A percentile compares a stretch with the other conserved stretches of the same genome.
These are phyloP conservation scores for Marchantia polymorpha DNA, from an alignment of 225 moss, liverwort and hornwort species.

Conservation along the genomic window DNA sequence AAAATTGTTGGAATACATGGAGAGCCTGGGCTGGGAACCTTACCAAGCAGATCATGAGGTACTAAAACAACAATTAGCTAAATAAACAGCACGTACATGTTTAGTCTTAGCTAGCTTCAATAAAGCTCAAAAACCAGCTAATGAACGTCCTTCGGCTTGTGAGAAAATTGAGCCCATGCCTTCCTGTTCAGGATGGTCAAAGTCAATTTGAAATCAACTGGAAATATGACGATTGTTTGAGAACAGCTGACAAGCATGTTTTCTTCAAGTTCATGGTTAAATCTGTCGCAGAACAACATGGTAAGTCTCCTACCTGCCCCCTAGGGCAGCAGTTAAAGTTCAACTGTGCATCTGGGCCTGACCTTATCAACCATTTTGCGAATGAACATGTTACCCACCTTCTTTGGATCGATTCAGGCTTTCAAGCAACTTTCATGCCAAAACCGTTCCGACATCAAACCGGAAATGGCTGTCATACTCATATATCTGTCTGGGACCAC, in stretches of 20 bases:
- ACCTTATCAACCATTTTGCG: not conserved
- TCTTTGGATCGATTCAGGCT: slow-evolving; percentile 40
- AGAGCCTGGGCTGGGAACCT: slow-evolving; percentile 75
- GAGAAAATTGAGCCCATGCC: not conserved
- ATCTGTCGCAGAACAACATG: slow-evolving; percentile 79
- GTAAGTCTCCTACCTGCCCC: slow-evolving; percentile 37
- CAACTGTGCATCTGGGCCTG: not conserved
- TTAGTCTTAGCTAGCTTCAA: not conserved
- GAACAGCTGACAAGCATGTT: slow-evolving; percentile 80
- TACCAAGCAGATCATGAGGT: slow-evolving; percentile 99
- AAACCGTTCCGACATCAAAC: slow-evolving; percentile 82
- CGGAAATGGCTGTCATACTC: slow-evolving; percentile 88
- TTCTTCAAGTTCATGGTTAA: slow-evolving; percentile 99
- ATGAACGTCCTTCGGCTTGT: not conserved
- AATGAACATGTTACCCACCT: not conserved
- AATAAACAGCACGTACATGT: not conserved
- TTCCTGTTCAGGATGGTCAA: slow-evolving; percentile 64
- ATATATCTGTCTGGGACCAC: slow-evolving; percentile 87
- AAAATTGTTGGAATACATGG: slow-evolving; percentile 74
- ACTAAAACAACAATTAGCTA: not conserved
- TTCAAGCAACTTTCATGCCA: slow-evolving; percentile 91
- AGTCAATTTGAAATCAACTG: slow-evolving; percentile 97
- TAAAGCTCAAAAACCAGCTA: not conserved
- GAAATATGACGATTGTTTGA: slow-evolving; percentile 82
- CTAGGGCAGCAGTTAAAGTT: not conserved